Conservation (phyloP, 1,284 basidiomycete species). For the Ceraceosorus guamensis region DNA sequence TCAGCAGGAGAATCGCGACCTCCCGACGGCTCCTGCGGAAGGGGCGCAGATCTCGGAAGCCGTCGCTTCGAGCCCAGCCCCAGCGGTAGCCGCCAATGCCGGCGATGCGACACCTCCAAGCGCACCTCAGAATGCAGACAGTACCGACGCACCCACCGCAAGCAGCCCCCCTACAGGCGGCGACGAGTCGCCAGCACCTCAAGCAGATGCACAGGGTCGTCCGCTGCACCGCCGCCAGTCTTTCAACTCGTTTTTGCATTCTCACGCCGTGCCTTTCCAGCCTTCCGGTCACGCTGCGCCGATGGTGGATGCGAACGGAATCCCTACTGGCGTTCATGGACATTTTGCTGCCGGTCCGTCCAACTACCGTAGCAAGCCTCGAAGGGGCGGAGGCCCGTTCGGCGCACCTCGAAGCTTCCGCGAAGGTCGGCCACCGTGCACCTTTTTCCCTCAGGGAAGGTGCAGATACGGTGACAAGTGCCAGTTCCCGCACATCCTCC, state of each 20-base stretch:
- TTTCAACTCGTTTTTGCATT: constrained; percentile 40
- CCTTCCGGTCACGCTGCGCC: constrained; percentile 13
- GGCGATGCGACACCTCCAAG: not conserved
- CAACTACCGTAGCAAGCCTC: constrained; percentile 14
- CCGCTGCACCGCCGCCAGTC: constrained; percentile 23
- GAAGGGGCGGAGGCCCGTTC: constrained; percentile 3
- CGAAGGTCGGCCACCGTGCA: constrained; percentile 38
- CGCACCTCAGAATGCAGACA: not conserved
- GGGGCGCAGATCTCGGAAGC: not conserved
- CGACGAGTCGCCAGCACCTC: not conserved
- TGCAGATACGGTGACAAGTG: constrained; percentile 46
- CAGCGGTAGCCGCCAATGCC: not conserved
- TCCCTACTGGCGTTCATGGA: constrained; percentile 13
- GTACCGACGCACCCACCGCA: too few relatives aligned
- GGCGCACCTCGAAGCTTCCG: constrained; percentile 1
- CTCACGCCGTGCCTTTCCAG: constrained; percentile 41
- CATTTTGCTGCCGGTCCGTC: not conserved
- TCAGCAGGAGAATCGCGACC: not conserved
- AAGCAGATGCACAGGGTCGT: constrained; percentile 7
- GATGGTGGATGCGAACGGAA: constrained; percentile 11
- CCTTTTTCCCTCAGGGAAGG: constrained; percentile 40
- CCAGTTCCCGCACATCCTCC: constrained; percentile 45
- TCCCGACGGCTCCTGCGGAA: not conserved
- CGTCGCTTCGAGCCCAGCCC: too few relatives aligned
- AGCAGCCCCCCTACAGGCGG: too few relatives aligned